phyloP scores from a whole-genome alignment of 2,329 filamentous ascomycete genomes.

The Penicillium expansum region DNA sequence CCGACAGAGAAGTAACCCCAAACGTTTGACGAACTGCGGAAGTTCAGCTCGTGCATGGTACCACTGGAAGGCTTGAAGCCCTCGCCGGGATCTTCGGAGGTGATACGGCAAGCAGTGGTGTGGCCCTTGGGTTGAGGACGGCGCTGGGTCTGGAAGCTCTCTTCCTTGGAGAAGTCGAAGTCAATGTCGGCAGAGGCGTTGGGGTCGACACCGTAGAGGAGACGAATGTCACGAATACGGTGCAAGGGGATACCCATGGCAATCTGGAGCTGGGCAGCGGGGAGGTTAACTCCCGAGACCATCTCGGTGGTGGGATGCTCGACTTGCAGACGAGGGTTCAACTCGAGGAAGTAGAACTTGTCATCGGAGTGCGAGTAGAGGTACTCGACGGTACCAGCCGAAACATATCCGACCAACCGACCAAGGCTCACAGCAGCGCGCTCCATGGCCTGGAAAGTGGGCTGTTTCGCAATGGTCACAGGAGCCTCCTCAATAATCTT shows the following conservation, averaged over 20 bases:
- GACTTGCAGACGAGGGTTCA: slow-evolving; percentile 98
- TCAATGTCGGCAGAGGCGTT: slow-evolving; percentile 84
- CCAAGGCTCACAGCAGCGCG: slow-evolving; percentile 92
- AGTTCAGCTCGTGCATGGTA: slow-evolving; percentile 99
- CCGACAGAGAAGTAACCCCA: slow-evolving; percentile 99
- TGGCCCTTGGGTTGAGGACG: slow-evolving; percentile 92
- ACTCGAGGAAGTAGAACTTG: slow-evolving; percentile 98
- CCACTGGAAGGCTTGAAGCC: slow-evolving; percentile 99
- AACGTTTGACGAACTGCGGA: slow-evolving; percentile 96
- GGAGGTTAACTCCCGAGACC: slow-evolving; percentile 96
- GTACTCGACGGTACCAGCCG: slow-evolving; percentile 97
- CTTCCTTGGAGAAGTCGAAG: slow-evolving; percentile 89
- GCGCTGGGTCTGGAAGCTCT: slow-evolving; percentile 79
- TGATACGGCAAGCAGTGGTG: slow-evolving; percentile 98
- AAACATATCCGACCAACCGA: slow-evolving; percentile 94
- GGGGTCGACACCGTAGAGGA: slow-evolving; percentile 93
- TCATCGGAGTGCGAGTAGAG: slow-evolving; percentile 96
- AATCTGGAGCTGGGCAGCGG: slow-evolving; percentile 95
- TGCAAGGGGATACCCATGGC: slow-evolving; percentile 98
- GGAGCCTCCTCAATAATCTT: slow-evolving; percentile 99
- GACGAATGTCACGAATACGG: slow-evolving; percentile 90
- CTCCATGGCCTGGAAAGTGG: slow-evolving; percentile 95
- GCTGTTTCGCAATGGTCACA: slow-evolving; percentile 86
- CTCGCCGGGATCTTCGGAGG: slow-evolving; percentile 96
- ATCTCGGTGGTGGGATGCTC: slow-evolving; percentile 99